Conservation (phyloP, 73 alveolate species). For the Blepharisma japonicum region DNA sequence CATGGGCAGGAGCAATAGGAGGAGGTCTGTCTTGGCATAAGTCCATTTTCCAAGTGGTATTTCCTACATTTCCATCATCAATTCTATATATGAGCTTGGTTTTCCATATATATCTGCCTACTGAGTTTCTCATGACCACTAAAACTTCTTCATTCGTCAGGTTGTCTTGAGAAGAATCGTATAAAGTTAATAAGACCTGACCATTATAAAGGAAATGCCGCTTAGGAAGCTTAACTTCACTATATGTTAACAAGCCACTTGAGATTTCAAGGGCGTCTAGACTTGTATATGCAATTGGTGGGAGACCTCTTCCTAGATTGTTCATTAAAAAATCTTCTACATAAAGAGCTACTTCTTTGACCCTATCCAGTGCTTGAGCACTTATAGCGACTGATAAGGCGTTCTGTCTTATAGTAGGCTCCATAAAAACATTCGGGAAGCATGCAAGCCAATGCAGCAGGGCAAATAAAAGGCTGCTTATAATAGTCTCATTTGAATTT, state of each 20-base stretch:
- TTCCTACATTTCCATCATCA: neutral
- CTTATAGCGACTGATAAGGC: neutral
- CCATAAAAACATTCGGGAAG: neutral
- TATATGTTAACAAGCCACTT: neutral
- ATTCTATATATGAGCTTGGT: neutral
- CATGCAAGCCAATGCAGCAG: neutral
- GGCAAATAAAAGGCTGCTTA: neutral
- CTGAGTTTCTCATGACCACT: neutral
- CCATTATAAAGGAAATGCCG: neutral
- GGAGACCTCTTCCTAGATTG: neutral
- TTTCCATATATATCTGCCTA: constrained; percentile 24
- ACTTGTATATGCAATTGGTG: neutral
- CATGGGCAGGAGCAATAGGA: neutral
- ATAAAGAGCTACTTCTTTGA: neutral
- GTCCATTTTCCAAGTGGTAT: neutral
- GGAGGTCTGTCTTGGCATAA: neutral
- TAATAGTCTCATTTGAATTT: neutral
- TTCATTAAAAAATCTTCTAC: neutral
- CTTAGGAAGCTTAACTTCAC: neutral
- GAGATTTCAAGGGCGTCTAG: neutral
- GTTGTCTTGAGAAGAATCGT: neutral
- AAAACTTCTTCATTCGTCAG: neutral
- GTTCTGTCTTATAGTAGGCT: neutral
- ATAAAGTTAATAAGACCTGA: neutral
- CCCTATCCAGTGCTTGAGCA: neutral